Evolutionary conservation across 1,139 yeast genomes (phyloP).

Genomic region (Debaryomycetaceae sp.): DNA sequence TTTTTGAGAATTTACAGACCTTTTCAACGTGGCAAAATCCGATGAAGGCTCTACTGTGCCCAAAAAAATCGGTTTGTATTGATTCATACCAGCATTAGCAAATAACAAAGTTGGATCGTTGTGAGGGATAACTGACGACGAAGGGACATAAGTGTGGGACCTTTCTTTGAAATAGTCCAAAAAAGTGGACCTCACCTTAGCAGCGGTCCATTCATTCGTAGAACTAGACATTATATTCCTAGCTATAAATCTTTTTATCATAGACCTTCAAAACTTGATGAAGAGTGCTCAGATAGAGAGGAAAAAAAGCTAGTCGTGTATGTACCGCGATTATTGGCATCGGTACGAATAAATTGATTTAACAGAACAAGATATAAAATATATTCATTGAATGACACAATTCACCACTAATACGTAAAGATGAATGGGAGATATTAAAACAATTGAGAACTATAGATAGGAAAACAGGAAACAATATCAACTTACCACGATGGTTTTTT

Average conservation of each 20-base stretch:
- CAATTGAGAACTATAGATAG: slow-evolving; percentile 3
- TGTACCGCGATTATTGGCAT: background rate
- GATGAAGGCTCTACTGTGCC: slow-evolving; percentile 97
- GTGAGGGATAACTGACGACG: slow-evolving; percentile 94
- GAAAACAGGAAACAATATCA: background rate
- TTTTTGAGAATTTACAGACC: slow-evolving; percentile 94
- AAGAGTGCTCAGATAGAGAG: background rate
- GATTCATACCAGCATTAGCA: slow-evolving; percentile 99
- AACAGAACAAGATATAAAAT: background rate
- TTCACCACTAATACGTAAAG: background rate
- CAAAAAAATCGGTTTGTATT: slow-evolving; percentile 91
- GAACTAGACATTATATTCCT: slow-evolving; percentile 15
- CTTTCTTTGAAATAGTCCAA: slow-evolving; percentile 69
- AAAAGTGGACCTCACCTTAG: slow-evolving; percentile 82
- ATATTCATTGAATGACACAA: background rate
- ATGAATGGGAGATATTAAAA: slow-evolving; percentile 1
- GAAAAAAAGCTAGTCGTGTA: slow-evolving; percentile 1
- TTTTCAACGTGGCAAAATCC: slow-evolving; percentile 74
- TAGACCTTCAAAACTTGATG: slow-evolving; percentile 5
- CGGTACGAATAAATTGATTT: background rate
- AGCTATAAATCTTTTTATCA: slow-evolving; percentile 12
- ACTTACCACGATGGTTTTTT: background rate
- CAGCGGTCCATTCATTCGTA: slow-evolving; percentile 55
- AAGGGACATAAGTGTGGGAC: slow-evolving; percentile 78
- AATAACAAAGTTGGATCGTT: slow-evolving; percentile 95